Conservation (phyloP, 1,284 basidiomycete genomes). For the Irpex lacteus region DNA sequence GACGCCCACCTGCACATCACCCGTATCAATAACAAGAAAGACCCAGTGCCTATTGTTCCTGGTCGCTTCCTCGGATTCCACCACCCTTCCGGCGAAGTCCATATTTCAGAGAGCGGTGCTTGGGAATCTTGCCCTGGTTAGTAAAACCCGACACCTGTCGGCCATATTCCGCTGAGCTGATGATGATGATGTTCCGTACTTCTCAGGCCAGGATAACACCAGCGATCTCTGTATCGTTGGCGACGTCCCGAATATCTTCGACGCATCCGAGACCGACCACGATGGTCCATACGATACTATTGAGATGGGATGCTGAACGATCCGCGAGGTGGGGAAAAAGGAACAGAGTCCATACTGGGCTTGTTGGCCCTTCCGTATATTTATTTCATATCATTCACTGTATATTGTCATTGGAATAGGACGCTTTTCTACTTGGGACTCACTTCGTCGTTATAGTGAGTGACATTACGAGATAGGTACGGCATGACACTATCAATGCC, state of each 20-base stretch:
- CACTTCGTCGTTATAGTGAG: too few relatives aligned
- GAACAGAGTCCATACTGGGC: too few relatives aligned
- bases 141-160: neutral
- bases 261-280: constrained; percentile 44
- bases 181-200: neutral
- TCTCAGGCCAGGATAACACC: constrained; percentile 52
- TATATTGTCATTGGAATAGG: too few relatives aligned
- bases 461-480: too few relatives aligned
- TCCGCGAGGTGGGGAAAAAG: too few relatives aligned
- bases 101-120: constrained; percentile 14
- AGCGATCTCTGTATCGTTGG: constrained; percentile 51
- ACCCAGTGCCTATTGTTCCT: constrained; percentile 27
- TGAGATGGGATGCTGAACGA: constrained; percentile 42
- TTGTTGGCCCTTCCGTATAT: too few relatives aligned
- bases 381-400: too few relatives aligned
- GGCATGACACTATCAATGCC: too few relatives aligned
- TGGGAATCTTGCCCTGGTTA: constrained; percentile 35
- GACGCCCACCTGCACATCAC: constrained; percentile 35
- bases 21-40: constrained; percentile 31
- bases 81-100: constrained; percentile 18
- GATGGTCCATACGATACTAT: constrained; percentile 58
- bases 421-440: too few relatives aligned
- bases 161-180: neutral
- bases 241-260: constrained; percentile 48
- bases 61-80: constrained; percentile 34